Evolutionary conservation across 2,329 filamentous ascomycete species (phyloP).

Genomic region (Ophiostoma sp.): DNA sequence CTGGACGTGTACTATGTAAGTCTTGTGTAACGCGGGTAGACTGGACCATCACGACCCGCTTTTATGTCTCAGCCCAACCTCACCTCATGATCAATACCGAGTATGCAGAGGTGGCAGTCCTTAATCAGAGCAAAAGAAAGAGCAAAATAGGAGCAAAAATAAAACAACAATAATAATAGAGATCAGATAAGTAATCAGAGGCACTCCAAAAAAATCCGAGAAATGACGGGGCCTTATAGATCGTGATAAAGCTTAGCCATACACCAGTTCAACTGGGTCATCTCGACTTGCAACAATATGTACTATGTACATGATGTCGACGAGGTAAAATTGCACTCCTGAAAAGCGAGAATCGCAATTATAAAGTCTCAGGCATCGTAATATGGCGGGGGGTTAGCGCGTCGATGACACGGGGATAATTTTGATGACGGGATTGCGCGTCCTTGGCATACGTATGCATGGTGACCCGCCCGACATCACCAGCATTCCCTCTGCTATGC

Average conservation of each 20-base stretch:
- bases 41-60: not conserved
- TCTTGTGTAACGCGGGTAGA: constrained; percentile 1
- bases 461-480: not conserved
- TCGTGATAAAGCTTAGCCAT: not conserved
- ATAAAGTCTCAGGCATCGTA: too few species aligned
- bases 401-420: not conserved
- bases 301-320: not conserved
- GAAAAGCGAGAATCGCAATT: not conserved
- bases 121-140: too few species aligned
- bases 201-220: not conserved
- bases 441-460: not conserved
- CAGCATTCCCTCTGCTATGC: not conserved
- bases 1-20: constrained; percentile 4
- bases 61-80: not conserved
- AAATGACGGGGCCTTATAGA: not conserved
- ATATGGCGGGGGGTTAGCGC: not conserved
- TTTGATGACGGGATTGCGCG: not conserved
- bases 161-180: too few species aligned
- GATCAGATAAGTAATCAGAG: too few species aligned
- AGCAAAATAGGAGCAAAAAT: too few species aligned
- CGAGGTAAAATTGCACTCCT: not conserved
- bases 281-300: not conserved
- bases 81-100: not conserved
- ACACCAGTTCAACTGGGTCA: not conserved
- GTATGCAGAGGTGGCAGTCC: not conserved